phyloP scores from a whole-genome alignment of 345 rosid genomes.

The Xanthoceras sorbifolium region DNA sequence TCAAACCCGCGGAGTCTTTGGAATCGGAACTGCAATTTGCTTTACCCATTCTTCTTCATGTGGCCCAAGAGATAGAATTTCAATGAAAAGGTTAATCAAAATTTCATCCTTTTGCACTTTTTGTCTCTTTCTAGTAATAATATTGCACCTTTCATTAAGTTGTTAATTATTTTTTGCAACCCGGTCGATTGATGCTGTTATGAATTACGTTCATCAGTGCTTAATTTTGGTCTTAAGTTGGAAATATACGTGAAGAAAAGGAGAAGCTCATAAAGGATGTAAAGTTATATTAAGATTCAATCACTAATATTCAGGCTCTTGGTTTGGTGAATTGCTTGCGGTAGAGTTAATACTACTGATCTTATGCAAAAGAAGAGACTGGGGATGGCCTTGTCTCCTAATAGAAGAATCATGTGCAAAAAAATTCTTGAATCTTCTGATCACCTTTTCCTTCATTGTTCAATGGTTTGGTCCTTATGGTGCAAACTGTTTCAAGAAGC shows the following conservation, averaged over 20 bases:
- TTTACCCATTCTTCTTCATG: slow-evolving; percentile 45
- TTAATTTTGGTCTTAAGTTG: not conserved
- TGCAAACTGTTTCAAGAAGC: too few species aligned
- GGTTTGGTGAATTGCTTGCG: too few species aligned
- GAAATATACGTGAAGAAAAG: not conserved
- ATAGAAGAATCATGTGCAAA: too few species aligned
- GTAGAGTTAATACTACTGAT: too few species aligned
- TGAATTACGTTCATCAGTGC: not conserved
- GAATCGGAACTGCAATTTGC: slow-evolving; percentile 76
- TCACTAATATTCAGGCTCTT: not conserved
- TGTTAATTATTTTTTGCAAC: not conserved
- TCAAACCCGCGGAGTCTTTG: slow-evolving; percentile 67
- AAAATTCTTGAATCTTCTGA: too few species aligned
- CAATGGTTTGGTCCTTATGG: too few species aligned
- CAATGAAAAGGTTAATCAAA: slow-evolving; percentile 48
- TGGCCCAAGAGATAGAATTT: slow-evolving; percentile 28
- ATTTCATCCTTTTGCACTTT: not conserved
- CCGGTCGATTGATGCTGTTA: not conserved
- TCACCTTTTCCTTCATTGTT: too few species aligned
- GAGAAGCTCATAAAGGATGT: not conserved
- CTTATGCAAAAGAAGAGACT: too few species aligned
- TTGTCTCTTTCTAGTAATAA: not conserved
- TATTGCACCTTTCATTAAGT: not conserved
- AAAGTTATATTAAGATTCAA: not conserved
- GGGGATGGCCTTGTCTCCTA: too few species aligned